Evolutionary conservation across 1,139 yeast species (phyloP), one percentile per base, ranked within the genome.

Genomic region (Arxiozyma telluris): DNA sequence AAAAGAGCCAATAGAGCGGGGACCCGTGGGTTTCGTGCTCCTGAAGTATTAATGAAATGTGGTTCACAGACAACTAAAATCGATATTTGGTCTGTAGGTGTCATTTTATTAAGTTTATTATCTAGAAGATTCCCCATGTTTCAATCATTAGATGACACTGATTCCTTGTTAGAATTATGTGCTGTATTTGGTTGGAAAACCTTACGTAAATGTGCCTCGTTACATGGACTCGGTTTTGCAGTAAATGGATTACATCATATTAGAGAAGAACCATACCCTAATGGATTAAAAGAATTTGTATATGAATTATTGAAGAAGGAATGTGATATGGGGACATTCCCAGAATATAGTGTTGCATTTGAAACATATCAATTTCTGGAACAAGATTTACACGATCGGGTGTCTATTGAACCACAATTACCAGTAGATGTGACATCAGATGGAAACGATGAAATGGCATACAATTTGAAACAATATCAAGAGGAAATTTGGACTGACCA

Each of bases 1-100:
- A 79, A 96, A 64, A 77, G 98, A 56, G 98, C 98, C 1, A 93
- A 93, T 65, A 82, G 99, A 63, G 98, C 98, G 0, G 99, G 99
- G 1, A 94, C 99, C 0, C 79, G 98, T 62, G 98, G 98, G 0
- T 90, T 90, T 67, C 77, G 98, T 60, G 96, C 98, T 0, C 97
- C 97, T 0, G 98, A 90, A 67, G 97, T 90, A 2, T 73, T 91
- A 55, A 79, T 90, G 70, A 89, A 89, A 68, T 90, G 98, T 69
- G 81, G 88, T 1, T 83, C 87, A 56, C 98, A 91, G 71, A 77
- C 86, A 9, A 80, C 88, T 1, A 84, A 84, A 66, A 81, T 90
- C 45, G 97, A 90, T 69, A 80, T 89, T 18, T 90, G 97, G 97
- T 84, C 96, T 1, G 95, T 91, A 0, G 97, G 97, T 2, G 88